Evolutionary conservation across 1,284 basidiomycete genomes (phyloP), one percentile per base, ranked within the genome.

Genomic region (Abortiporus biennis): DNA sequence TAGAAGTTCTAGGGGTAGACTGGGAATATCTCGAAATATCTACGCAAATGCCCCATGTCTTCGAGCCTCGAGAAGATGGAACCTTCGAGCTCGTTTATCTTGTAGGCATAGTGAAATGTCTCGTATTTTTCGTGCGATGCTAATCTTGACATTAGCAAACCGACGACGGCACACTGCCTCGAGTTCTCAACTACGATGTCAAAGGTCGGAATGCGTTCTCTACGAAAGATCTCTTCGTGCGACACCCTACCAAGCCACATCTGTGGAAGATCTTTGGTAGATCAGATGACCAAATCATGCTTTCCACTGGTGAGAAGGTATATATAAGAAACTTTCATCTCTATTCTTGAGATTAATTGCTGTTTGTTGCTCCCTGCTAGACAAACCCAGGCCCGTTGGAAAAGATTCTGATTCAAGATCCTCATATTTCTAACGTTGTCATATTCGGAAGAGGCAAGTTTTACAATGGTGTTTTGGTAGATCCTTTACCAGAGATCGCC

Each of bases 391-490:
- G 36, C 6, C 42, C 42, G 2, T 19, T 43, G 62, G 62, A 64
- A 46, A 50, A 32, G 3, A 61, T 64, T 19, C 50, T 66, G 20
- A 47, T 50, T 4, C 53, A 53, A 6, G 54, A 64, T 40, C 56
- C 62, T 0, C 47, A 54, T 22, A 47, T 68, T 13, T 22, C 52
- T 12, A 36, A 45, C 6, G 57, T 59, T 8, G 40, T 68, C 23
- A 59, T 71, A 45, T 71, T 70, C 46, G 69, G 69, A 9, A 56
- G 65, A 2, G 66, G 59, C 27, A 54, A 61, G 32, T 62, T 62
- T 39, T 60, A 65, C 25, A 59, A 58, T 15, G 67, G 69, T 2
- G 44, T 69, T 20, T 50, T 69, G 13, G 55, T 71, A 17, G 55
- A 68, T 22, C 63, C 67, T 1, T 45, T 49, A 27, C 44, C 51